These are phyloP conservation scores for Candida railenensis DNA, from an alignment of 805 yeast genomes.

Conservation along the genomic window DNA sequence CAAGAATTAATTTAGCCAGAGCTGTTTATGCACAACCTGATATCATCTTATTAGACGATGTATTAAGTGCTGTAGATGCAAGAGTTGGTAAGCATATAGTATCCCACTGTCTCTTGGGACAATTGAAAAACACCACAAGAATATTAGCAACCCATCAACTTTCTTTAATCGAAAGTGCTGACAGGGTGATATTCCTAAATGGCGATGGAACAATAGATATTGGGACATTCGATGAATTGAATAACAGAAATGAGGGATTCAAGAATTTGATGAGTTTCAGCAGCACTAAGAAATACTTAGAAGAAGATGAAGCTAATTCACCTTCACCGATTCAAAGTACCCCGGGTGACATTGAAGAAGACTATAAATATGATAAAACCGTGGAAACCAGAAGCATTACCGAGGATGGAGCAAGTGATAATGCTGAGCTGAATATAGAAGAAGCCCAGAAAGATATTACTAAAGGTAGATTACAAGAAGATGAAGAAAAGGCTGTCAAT, in stretches of 20 bases:
- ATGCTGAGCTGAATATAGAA: not conserved
- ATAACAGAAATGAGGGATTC: slow-evolving; percentile 23
- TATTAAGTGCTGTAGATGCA: slow-evolving; percentile 38
- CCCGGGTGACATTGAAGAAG: slow-evolving; percentile 12
- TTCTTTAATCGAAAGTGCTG: slow-evolving; percentile 32
- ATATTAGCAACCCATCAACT: slow-evolving; percentile 39
- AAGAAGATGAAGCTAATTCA: not conserved
- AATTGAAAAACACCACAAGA: slow-evolving; percentile 28
- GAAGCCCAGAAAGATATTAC: slow-evolving; percentile 5
- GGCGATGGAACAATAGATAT: slow-evolving; percentile 30
- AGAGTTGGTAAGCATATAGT: slow-evolving; percentile 36
- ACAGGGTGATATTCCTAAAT: slow-evolving; percentile 28
- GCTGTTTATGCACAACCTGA: slow-evolving; percentile 32
- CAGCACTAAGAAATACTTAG: slow-evolving; percentile 11
- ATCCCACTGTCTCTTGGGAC: slow-evolving; percentile 29
- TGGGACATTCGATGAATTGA: slow-evolving; percentile 28
- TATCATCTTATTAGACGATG: slow-evolving; percentile 33
- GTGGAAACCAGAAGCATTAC: not conserved
- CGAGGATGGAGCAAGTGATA: not conserved
- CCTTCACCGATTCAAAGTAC: not conserved
- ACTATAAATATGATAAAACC: slow-evolving; percentile 10
- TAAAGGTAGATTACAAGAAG: slow-evolving; percentile 30
- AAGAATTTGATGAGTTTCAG: slow-evolving; percentile 26
- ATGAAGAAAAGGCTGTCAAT: slow-evolving; percentile 62
- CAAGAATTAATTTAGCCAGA: slow-evolving; percentile 34